Percentiles rank a stretch among this genome's conserved stretches.
phyloP scores from a whole-genome alignment of 768 basidiomycete species.

The Suillus discolor region DNA sequence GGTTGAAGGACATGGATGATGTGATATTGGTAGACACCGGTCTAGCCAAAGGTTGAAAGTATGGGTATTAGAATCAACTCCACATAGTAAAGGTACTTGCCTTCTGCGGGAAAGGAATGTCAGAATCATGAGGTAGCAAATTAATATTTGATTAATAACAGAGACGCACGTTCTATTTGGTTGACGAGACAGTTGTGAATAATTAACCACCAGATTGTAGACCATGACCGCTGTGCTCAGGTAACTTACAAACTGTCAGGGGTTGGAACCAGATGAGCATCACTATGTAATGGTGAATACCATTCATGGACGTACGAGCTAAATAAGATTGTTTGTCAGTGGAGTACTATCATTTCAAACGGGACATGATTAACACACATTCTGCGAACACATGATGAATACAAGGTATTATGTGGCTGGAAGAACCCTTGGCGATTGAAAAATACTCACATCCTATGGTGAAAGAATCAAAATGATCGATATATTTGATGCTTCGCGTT shows the following conservation, averaged over 20 bases:
- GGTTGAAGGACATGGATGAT: neutral
- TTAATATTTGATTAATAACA: neutral
- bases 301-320: neutral
- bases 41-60: neutral
- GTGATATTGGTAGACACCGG: accelerated
- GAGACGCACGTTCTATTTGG: neutral
- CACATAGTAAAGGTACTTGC: neutral
- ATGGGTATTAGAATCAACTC: neutral
- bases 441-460: no score
- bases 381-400: no score
- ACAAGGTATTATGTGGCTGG: no score
- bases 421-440: no score
- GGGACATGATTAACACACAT: neutral
- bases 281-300: neutral
- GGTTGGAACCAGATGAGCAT: neutral
- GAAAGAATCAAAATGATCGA: no score
- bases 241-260: neutral
- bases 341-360: neutral
- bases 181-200: neutral
- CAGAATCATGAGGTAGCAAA: neutral
- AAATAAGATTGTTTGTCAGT: neutral
- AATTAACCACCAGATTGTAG: neutral
- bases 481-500: no score
- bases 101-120: neutral
- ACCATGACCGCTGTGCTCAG: neutral